A percentile compares a stretch with the other conserved stretches of the same genome.
Evolutionary conservation across 352 stramenopile genomes (phyloP).

Genomic region (Phytopythium helicoides): DNA sequence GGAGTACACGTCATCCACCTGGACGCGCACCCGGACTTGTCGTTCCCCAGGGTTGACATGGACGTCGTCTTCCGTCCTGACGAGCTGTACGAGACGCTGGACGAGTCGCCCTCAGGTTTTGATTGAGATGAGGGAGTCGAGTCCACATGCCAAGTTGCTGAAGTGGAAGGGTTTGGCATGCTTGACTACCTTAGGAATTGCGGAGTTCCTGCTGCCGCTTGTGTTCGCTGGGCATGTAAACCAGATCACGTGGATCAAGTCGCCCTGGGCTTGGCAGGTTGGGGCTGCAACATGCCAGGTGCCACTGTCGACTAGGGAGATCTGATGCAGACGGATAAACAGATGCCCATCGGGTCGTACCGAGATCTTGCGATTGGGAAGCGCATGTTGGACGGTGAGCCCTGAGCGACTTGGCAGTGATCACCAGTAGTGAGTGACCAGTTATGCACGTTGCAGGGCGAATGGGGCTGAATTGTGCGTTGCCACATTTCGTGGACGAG

Average conservation of each 20-base stretch:
- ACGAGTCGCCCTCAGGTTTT: slow-evolving; percentile 53
- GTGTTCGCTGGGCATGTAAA: slow-evolving; percentile 78
- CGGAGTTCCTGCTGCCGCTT: slow-evolving; percentile 82
- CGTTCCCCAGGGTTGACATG: slow-evolving; percentile 51
- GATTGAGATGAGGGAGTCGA: neutral
- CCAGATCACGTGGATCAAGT: slow-evolving; percentile 79
- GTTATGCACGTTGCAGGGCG: neutral
- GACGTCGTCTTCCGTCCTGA: slow-evolving; percentile 60
- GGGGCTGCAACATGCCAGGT: neutral
- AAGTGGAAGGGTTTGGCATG: no score
- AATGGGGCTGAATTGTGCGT: slow-evolving; percentile 53
- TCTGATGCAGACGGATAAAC: neutral
- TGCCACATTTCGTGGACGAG: slow-evolving; percentile 77
- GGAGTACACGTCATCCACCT: slow-evolving; percentile 75
- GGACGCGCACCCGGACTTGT: slow-evolving; percentile 86
- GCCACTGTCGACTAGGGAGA: neutral
- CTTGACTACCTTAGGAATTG: slow-evolving; percentile 77
- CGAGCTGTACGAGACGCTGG: slow-evolving; percentile 69
- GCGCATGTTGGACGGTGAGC: slow-evolving; percentile 25
- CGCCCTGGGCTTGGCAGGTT: slow-evolving; percentile 76
- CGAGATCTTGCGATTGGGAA: slow-evolving; percentile 38
- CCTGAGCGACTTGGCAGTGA: no score
- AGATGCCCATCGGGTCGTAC: slow-evolving; percentile 41
- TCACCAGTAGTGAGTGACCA: no score
- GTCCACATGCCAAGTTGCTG: neutral